Conservation (phyloP, 306 rosid genomes). For the Sindora glabra region DNA sequence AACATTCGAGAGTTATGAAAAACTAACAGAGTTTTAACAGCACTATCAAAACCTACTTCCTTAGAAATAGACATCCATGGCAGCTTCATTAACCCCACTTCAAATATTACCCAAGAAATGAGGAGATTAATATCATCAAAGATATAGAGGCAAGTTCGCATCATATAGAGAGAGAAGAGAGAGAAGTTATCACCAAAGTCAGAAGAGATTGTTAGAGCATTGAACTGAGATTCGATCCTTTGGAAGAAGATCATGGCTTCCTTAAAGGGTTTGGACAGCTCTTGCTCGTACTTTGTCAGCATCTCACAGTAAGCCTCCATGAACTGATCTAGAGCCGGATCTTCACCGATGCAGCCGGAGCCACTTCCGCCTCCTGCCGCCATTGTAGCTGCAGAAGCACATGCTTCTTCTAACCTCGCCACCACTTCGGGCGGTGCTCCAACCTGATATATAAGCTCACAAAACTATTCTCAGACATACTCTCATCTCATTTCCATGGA, state of each 20-base stretch:
- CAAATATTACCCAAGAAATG: neutral
- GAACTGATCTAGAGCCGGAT: constrained; percentile 95
- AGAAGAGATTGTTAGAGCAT: constrained; percentile 56
- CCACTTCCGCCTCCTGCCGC: constrained; percentile 29
- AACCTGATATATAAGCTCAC: constrained; percentile 41
- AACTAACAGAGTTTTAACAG: neutral
- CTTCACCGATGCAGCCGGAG: constrained; percentile 64
- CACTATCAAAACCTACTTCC: constrained; percentile 2
- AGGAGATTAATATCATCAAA: neutral
- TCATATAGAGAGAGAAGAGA: neutral
- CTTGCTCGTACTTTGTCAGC: constrained; percentile 90
- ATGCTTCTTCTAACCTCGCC: constrained; percentile 69
- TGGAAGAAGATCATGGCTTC: constrained; percentile 94
- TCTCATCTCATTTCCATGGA: no score
- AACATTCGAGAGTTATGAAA: no score
- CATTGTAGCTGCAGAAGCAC: constrained; percentile 50
- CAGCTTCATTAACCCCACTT: neutral
- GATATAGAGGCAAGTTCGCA: neutral
- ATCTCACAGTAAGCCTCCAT: constrained; percentile 99
- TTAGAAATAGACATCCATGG: constrained; percentile 26
- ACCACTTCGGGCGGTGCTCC: constrained; percentile 91
- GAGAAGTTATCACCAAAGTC: constrained; percentile 34
- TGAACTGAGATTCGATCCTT: constrained; percentile 72
- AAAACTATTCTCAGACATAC: neutral
- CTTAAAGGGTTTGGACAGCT: constrained; percentile 84